Percentiles rank a stretch among this genome's conserved stretches.
Evolutionary conservation across 495 filamentous ascomycete species (phyloP).

Genomic region (Xylaria nigripes): DNA sequence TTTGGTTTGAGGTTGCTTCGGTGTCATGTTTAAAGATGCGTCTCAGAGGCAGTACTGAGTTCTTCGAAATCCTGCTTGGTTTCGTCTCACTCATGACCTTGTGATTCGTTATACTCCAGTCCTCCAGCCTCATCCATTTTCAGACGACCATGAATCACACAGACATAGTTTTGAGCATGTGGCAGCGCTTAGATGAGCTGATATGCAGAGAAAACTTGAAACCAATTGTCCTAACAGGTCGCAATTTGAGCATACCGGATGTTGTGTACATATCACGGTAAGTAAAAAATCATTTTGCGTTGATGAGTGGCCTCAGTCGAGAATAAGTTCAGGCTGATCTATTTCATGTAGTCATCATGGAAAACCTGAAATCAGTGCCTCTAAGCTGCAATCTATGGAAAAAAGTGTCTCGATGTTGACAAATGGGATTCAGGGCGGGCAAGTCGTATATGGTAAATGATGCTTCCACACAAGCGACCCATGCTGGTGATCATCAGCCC

Average conservation of each 20-base stretch:
- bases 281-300: background rate
- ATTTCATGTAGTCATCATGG: background rate
- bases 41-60: too few species aligned
- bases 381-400: background rate
- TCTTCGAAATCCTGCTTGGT: too few species aligned
- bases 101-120: too few species aligned
- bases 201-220: background rate
- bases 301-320: too few species aligned
- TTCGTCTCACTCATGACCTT: too few species aligned
- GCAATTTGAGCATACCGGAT: background rate
- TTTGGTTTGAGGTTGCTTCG: too few species aligned
- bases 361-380: background rate
- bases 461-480: background rate
- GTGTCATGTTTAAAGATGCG: too few species aligned
- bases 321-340: background rate
- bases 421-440: background rate
- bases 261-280: background rate
- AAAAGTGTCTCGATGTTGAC: background rate
- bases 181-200: background rate
- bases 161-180: background rate
- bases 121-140: too few species aligned
- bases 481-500: too few species aligned
- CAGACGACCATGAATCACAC: conserved; percentile 3
- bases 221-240: background rate
- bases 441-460: conserved; percentile 3